A percentile compares a stretch with the other conserved stretches of the same genome.
phyloP scores from a whole-genome alignment of 2,329 filamentous ascomycete species.

The Thelonectria discophora region DNA sequence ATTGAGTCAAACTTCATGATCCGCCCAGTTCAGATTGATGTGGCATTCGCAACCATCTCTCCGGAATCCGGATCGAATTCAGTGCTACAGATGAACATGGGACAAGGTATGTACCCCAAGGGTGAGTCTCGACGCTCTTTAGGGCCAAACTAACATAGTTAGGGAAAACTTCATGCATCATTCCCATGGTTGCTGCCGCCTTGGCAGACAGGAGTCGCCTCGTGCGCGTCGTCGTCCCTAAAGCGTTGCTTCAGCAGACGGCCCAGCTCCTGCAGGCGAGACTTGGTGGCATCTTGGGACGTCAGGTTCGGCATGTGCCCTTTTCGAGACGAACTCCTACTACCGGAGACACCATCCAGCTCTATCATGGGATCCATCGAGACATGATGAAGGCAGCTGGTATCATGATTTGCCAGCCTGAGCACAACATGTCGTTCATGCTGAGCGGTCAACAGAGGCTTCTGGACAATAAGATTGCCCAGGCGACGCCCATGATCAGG shows the following conservation, averaged over 20 bases:
- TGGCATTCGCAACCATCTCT: constrained; percentile 67
- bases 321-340: constrained; percentile 61
- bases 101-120: constrained; percentile 54
- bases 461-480: constrained; percentile 54
- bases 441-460: constrained; percentile 68
- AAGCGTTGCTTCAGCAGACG: constrained; percentile 65
- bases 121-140: too few species aligned
- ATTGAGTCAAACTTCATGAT: constrained; percentile 72
- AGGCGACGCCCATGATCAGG: constrained; percentile 60
- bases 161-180: constrained; percentile 67
- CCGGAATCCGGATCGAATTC: constrained; percentile 63
- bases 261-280: constrained; percentile 63
- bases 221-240: constrained; percentile 65
- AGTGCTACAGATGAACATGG: constrained; percentile 74
- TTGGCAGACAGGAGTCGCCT: constrained; percentile 59
- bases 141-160: neutral
- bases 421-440: constrained; percentile 72
- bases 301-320: constrained; percentile 64
- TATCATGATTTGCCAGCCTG: constrained; percentile 68
- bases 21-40: constrained; percentile 67
- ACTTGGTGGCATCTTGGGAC: constrained; percentile 63
- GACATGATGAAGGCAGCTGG: constrained; percentile 55
- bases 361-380: constrained; percentile 45
- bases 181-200: constrained; percentile 59
- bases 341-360: constrained; percentile 46